Conservation (phyloP, 78 protist species). For the Paratrimastix pyriformis region DNA sequence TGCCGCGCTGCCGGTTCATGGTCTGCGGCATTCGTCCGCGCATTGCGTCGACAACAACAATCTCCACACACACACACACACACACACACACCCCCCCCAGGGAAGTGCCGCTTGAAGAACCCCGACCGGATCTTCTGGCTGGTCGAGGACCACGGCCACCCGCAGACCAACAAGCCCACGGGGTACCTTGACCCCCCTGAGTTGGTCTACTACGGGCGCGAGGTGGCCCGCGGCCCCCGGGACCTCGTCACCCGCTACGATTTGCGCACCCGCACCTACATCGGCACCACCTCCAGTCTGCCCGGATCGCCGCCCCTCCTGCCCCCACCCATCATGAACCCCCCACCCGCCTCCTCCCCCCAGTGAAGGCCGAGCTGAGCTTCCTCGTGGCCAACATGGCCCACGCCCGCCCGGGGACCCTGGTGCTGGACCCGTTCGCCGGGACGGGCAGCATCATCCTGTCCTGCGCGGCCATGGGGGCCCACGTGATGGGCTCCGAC, state of each 20-base stretch:
- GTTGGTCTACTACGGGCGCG: not conserved
- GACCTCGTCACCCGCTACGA: not conserved
- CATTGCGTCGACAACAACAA: too few species aligned
- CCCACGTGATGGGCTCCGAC: slow-evolving; percentile 56
- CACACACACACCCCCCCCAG: too few species aligned
- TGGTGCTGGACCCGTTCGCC: slow-evolving; percentile 54
- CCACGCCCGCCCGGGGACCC: slow-evolving; percentile 20
- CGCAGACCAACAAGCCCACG: not conserved
- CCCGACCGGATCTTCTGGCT: not conserved
- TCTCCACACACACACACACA: too few species aligned
- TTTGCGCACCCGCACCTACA: slow-evolving; percentile 35
- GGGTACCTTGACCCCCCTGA: not conserved
- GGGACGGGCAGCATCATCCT: slow-evolving; percentile 55
- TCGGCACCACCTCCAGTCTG: slow-evolving; percentile 67
- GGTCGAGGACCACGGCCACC: not conserved
- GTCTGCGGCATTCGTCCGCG: too few species aligned
- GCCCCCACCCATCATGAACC: too few species aligned
- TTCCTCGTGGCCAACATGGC: slow-evolving; percentile 52
- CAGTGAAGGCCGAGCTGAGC: slow-evolving; percentile 56
- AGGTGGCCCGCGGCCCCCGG: not conserved
- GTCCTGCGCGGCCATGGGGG: slow-evolving; percentile 54
- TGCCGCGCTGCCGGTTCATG: too few species aligned
- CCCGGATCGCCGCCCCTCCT: too few species aligned
- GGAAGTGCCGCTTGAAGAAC: too few species aligned
- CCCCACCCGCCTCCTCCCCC: too few species aligned